Base-by-base conservation (phyloP, 305 asterid species). In the Fraxinus platypoda region DNA sequence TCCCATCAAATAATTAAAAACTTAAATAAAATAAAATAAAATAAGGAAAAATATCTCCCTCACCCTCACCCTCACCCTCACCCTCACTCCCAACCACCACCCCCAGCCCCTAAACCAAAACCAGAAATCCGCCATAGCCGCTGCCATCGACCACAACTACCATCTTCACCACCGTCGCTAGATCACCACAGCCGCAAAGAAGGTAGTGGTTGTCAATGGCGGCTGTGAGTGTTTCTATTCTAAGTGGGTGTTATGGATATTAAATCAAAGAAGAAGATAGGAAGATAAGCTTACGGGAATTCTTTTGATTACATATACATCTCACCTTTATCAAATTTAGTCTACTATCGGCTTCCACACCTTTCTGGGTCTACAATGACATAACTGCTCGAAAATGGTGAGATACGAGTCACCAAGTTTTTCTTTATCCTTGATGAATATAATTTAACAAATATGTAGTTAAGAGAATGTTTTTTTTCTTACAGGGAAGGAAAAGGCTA, bases 311-410 rank as follows among this genome's bases (percentile, higher is more conserved):
- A 80, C 95, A 94, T 97, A 88, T 94, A 71, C 98, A 95, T 83
- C 3, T 80, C 28, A 93, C 74, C 87, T 81, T 86, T 73, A 89
- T 95, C n/a, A 98, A 94, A 88, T 95, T 92, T 73, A 52, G 86
- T 76, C 90, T 95, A 80, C 86, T 91, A 26, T 94, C 98, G 8
- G 86, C 95, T 3, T 91, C 93, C 35, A 95, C 98, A 41, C 97
- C 98, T 31, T 94, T 95, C 87, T 93, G 98, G 97, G 93, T 93
- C 74, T 93, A 90, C 94, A 94, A 95, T 3, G 99, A 93, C 83
- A 89, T 94, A 94, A 94, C 94, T 76, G 85, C 89, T 74, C 97
- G 97, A 19, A 90, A 92, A 84, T 85, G 97, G 98, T 94, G 64
- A 90, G 91, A 31, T 64, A 15, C 8, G 7, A 75, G 26, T 52